These are phyloP conservation scores for Cyberlindnera americana DNA, from an alignment of 805 yeast genomes.

Conservation along the genomic window DNA sequence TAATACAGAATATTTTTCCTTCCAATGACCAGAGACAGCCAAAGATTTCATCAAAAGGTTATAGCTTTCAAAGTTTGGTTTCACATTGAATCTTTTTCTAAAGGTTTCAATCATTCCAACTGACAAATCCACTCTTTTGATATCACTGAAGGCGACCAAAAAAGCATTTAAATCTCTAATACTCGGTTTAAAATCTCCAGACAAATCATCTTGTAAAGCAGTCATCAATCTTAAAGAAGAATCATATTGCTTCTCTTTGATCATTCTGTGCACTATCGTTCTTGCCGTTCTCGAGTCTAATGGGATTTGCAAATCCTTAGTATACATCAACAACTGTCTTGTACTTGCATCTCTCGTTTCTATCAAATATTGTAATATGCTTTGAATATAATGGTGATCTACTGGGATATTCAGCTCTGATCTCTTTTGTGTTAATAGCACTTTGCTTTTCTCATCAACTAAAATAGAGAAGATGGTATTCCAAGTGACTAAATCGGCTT, in stretches of 20 bases:
- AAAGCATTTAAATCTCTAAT: conserved; percentile 29
- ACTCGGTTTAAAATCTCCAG: conserved; percentile 9
- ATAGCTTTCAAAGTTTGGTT: conserved; percentile 32
- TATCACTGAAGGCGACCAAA: conserved; percentile 28
- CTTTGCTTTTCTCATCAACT: conserved; percentile 32
- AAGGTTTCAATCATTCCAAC: conserved; percentile 33
- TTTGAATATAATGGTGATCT: conserved; percentile 27
- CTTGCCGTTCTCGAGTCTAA: conserved; percentile 26
- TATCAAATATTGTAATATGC: conserved; percentile 25
- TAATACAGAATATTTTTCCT: conserved; percentile 22
- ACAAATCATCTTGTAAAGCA: conserved; percentile 3
- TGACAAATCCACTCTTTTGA: conserved; percentile 35
- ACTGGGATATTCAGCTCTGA: conserved; percentile 30
- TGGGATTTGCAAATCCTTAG: conserved; percentile 22
- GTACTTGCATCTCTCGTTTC: conserved; percentile 12
- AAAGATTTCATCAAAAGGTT: conserved; percentile 33
- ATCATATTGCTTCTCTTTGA: conserved; percentile 27
- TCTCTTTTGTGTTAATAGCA: conserved; percentile 32
- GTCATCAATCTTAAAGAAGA: conserved; percentile 30
- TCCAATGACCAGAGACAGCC: conserved; percentile 32
- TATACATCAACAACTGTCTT: conserved; percentile 12
- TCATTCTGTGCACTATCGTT: conserved; percentile 26
- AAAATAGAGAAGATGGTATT: conserved; percentile 31
- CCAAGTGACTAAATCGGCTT: conserved; percentile 39
- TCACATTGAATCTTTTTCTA: conserved; percentile 22